These are phyloP conservation scores for Streptanthus diversifolius DNA, from an alignment of 345 rosid genomes.

Conservation along the genomic window DNA sequence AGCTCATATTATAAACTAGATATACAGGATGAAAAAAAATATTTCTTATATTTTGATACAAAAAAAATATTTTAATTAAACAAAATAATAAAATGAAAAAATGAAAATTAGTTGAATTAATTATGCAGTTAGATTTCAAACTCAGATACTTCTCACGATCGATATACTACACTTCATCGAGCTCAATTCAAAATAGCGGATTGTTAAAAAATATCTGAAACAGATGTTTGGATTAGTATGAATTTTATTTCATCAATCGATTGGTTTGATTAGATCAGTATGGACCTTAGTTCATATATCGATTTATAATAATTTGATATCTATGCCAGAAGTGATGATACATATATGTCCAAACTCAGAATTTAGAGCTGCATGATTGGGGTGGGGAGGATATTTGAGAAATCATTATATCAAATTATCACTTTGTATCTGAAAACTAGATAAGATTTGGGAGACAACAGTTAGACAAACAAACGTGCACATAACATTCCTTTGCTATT, in stretches of 20 bases:
- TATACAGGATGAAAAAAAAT: background rate
- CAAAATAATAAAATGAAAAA: background rate
- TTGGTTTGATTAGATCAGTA: background rate
- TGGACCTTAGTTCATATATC: background rate
- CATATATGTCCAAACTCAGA: slow-evolving; percentile 5
- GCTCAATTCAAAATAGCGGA: background rate
- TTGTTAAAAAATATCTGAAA: background rate
- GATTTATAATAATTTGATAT: background rate
- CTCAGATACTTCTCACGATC: background rate
- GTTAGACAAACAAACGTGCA: slow-evolving; percentile 29
- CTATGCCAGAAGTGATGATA: background rate
- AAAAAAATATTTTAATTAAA: background rate
- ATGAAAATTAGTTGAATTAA: background rate
- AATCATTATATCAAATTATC: background rate
- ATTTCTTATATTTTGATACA: background rate
- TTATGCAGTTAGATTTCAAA: background rate
- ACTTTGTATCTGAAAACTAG: background rate
- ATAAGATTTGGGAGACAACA: slow-evolving; percentile 23
- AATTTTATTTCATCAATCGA: background rate
- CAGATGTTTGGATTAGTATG: background rate
- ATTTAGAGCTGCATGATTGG: background rate
- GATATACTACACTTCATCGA: background rate
- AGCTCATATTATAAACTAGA: background rate
- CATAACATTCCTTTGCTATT: slow-evolving; percentile 15
- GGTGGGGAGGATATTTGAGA: background rate